Conservation (phyloP, 1,284 basidiomycete species). For the Coniferiporia weirii region DNA sequence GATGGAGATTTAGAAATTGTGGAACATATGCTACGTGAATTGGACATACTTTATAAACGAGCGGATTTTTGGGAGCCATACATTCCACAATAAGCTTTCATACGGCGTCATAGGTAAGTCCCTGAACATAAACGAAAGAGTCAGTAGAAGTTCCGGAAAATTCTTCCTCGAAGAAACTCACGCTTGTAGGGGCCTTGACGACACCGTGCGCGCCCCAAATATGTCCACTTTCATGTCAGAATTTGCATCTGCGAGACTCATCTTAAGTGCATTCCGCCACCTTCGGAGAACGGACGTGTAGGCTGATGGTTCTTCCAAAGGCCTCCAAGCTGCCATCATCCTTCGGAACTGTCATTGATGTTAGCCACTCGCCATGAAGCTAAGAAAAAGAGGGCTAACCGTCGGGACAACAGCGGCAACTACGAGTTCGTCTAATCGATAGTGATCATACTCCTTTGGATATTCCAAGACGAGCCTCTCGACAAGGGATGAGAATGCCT, state of each 20-base stretch:
- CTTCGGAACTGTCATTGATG: constrained; percentile 44
- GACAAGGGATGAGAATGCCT: constrained; percentile 67
- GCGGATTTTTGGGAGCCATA: constrained; percentile 93
- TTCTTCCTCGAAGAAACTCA: constrained; percentile 25
- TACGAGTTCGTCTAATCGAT: constrained; percentile 85
- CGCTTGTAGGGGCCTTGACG: constrained; percentile 30
- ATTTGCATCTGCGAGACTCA: constrained; percentile 41
- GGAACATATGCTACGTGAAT: background rate
- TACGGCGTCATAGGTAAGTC: constrained; percentile 87
- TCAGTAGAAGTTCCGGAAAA: constrained; percentile 2
- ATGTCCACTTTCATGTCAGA: constrained; percentile 46
- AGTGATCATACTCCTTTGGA: constrained; percentile 71
- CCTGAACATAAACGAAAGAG: constrained; percentile 25
- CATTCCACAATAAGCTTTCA: constrained; percentile 89
- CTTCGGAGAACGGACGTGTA: constrained; percentile 61
- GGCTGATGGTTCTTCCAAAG: constrained; percentile 59
- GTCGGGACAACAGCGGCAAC: constrained; percentile 85
- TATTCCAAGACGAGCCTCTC: constrained; percentile 69
- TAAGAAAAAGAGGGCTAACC: constrained; percentile 34
- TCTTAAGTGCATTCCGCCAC: constrained; percentile 66
- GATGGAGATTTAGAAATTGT: constrained; percentile 3
- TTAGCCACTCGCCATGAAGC: background rate
- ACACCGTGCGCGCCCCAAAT: constrained; percentile 44
- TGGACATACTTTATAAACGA: constrained; percentile 70
- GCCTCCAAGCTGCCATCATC: constrained; percentile 65